phyloP scores from a whole-genome alignment of 2,329 filamentous ascomycete genomes.

The Byssochlamys sp. region DNA sequence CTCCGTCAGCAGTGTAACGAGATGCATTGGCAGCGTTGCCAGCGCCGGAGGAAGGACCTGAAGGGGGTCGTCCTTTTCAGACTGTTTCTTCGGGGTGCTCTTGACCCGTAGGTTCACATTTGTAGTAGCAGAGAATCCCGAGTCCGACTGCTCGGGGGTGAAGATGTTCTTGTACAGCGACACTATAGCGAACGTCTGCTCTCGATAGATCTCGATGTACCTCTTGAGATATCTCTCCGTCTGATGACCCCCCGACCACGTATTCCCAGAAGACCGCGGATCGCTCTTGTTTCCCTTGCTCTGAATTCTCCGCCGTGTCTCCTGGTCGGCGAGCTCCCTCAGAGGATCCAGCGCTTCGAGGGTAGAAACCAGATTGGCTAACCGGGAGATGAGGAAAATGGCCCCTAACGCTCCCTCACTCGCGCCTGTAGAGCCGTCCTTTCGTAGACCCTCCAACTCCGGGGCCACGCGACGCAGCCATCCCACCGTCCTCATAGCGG shows the following conservation, averaged over 20 bases:
- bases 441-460: slow-evolving; percentile 52
- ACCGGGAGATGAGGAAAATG: slow-evolving; percentile 75
- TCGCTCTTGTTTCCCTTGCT: slow-evolving; percentile 16
- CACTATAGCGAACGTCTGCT: slow-evolving; percentile 91
- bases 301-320: slow-evolving; percentile 45
- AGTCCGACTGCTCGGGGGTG: slow-evolving; percentile 44
- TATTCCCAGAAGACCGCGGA: slow-evolving; percentile 8
- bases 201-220: slow-evolving; percentile 93
- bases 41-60: slow-evolving; percentile 62
- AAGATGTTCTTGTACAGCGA: slow-evolving; percentile 92
- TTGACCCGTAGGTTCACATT: slow-evolving; percentile 14
- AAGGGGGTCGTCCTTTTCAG: slow-evolving; percentile 20
- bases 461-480: slow-evolving; percentile 82
- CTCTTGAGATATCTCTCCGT: slow-evolving; percentile 89
- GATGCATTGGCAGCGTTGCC: slow-evolving; percentile 71
- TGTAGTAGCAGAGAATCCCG: slow-evolving; percentile 18
- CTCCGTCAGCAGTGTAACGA: slow-evolving; percentile 70
- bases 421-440: slow-evolving; percentile 16
- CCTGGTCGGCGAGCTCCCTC: slow-evolving; percentile 80
- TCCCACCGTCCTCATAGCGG: slow-evolving; percentile 79
- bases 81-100: slow-evolving; percentile 13
- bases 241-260: slow-evolving; percentile 61
- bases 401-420: slow-evolving; percentile 66
- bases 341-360: slow-evolving; percentile 77
- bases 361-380: slow-evolving; percentile 68